These are phyloP conservation scores for Gastrolobium bilobum DNA, from an alignment of 306 rosid species.

Conservation along the genomic window DNA sequence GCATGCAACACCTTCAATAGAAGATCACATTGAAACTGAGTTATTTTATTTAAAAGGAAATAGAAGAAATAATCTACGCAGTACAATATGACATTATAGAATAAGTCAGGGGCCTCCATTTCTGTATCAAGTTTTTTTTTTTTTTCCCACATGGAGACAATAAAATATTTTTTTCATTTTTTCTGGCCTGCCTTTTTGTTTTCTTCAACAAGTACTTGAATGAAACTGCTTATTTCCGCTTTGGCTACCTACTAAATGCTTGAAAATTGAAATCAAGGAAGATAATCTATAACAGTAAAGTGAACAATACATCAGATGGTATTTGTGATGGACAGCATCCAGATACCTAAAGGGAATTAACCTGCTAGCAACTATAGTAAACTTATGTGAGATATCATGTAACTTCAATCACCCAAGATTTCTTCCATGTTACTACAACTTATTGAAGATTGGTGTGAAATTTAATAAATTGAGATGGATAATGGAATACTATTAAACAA, in stretches of 20 bases:
- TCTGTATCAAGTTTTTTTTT: neutral
- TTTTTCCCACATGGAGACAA: neutral
- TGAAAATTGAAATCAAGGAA: neutral
- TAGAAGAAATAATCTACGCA: neutral
- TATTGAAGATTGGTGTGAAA: neutral
- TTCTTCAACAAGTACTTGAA: constrained; percentile 22
- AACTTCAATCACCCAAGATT: constrained; percentile 30
- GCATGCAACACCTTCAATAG: constrained; percentile 76
- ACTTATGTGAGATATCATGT: constrained; percentile 8
- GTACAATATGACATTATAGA: constrained; percentile 8
- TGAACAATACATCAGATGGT: neutral
- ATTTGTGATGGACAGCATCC: constrained; percentile 13
- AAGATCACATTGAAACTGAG: constrained; percentile 42
- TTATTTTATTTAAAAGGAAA: constrained; percentile 34
- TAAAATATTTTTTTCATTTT: neutral
- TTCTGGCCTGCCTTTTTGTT: constrained; percentile 18
- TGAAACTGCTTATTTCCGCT: constrained; percentile 10
- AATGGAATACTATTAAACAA: neutral
- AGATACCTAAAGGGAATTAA: constrained; percentile 27
- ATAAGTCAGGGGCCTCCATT: neutral
- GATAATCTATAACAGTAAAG: neutral
- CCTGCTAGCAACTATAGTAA: neutral
- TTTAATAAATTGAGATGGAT: constrained; percentile 27
- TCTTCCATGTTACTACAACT: constrained; percentile 2
- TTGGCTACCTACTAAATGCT: neutral